phyloP scores from a whole-genome alignment of 129 eudicot species.

The Pittosporum tobira region DNA sequence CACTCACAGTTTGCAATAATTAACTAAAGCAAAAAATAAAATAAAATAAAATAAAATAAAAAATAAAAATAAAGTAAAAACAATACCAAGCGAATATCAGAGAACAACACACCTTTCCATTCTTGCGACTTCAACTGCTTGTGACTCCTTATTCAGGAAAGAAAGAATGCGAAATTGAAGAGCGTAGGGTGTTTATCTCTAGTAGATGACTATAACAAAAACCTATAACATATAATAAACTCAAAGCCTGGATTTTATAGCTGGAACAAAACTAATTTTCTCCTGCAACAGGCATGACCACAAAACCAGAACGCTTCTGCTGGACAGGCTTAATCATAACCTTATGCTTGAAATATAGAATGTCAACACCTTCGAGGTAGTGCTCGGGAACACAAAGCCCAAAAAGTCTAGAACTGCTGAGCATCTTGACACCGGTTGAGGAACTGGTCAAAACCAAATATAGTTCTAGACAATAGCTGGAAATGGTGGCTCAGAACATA shows the following conservation, averaged over 20 bases:
- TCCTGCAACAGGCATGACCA: slow-evolving; percentile 21
- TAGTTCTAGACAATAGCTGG: slow-evolving; percentile 16
- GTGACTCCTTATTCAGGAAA: slow-evolving; percentile 38
- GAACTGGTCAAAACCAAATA: slow-evolving; percentile 7
- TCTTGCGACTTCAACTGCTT: slow-evolving; percentile 31
- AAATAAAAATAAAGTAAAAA: no score
- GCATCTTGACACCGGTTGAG: slow-evolving; percentile 36
- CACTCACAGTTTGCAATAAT: background rate
- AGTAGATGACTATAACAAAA: slow-evolving; percentile 25
- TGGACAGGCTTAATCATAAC: slow-evolving; percentile 44
- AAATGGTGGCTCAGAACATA: slow-evolving; percentile 14
- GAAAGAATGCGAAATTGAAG: slow-evolving; percentile 22
- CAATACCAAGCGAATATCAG: background rate
- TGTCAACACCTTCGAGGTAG: slow-evolving; percentile 19
- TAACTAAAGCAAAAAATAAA: no score
- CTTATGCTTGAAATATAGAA: slow-evolving; percentile 36
- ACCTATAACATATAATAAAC: slow-evolving; percentile 32
- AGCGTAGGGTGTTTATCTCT: slow-evolving; percentile 22
- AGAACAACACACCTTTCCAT: slow-evolving; percentile 76
- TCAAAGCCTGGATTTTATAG: slow-evolving; percentile 40
- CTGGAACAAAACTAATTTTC: slow-evolving; percentile 40
- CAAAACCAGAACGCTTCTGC: slow-evolving; percentile 32
- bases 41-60: no score
- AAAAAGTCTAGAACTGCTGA: slow-evolving; percentile 28
- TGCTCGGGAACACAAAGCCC: slow-evolving; percentile 19